Evolutionary conservation across 768 basidiomycete species (phyloP).

Genomic region (Boletus barrowsii): DNA sequence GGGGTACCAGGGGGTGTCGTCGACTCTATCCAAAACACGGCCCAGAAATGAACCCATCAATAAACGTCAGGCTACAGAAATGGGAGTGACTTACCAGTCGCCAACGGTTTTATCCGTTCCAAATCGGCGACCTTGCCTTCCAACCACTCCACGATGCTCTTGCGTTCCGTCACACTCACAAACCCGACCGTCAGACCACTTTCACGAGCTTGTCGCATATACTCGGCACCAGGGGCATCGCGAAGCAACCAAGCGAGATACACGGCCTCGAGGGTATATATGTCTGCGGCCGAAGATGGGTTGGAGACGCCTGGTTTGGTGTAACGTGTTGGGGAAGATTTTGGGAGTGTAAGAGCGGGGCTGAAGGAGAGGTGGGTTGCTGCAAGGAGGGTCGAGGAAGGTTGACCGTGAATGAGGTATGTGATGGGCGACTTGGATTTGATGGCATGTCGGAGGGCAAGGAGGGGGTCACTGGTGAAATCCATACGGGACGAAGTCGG

Average conservation of each 20-base stretch:
- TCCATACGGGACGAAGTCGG: neutral
- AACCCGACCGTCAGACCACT: slow-evolving; percentile 69
- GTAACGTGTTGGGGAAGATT: slow-evolving; percentile 75
- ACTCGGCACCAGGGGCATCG: slow-evolving; percentile 76
- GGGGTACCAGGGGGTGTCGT: neutral
- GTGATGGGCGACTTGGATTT: slow-evolving; percentile 49
- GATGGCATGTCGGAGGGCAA: slow-evolving; percentile 61
- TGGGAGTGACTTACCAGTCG: slow-evolving; percentile 16
- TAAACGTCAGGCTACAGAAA: neutral
- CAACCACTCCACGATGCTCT: slow-evolving; percentile 82
- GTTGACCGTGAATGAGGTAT: slow-evolving; percentile 38
- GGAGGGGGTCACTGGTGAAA: slow-evolving; percentile 39
- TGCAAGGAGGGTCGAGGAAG: slow-evolving; percentile 46
- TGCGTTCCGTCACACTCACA: slow-evolving; percentile 86
- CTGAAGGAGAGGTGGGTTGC: slow-evolving; percentile 67
- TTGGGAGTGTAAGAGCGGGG: slow-evolving; percentile 53
- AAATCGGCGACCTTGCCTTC: slow-evolving; percentile 45
- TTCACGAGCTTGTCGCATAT: slow-evolving; percentile 82
- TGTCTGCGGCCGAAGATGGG: slow-evolving; percentile 40
- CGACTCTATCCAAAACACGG: neutral
- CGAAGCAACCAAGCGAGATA: slow-evolving; percentile 80
- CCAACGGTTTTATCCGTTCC: slow-evolving; percentile 24
- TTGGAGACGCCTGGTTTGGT: slow-evolving; percentile 53
- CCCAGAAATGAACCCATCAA: neutral
- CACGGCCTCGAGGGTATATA: slow-evolving; percentile 77